These are phyloP conservation scores for Hansenula lynferdii DNA, from an alignment of 1,139 yeast genomes.

Conservation along the genomic window DNA sequence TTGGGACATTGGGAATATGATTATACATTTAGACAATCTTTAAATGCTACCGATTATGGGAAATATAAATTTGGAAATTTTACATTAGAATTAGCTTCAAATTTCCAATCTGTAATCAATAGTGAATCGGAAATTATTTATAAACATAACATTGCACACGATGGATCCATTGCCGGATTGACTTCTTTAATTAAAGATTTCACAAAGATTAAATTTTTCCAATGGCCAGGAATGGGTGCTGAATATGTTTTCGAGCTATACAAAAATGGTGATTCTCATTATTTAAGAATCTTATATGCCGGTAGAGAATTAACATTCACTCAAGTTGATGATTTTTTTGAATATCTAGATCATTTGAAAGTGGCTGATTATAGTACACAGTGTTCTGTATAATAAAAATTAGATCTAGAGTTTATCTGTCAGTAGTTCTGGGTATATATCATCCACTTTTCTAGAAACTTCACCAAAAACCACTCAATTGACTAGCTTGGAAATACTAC, in stretches of 20 bases:
- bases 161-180: slow-evolving; percentile 33
- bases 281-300: slow-evolving; percentile 30
- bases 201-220: slow-evolving; percentile 22
- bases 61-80: slow-evolving; percentile 29
- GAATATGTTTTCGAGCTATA: slow-evolving; percentile 34
- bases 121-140: slow-evolving; percentile 25
- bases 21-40: slow-evolving; percentile 28
- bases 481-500: no score
- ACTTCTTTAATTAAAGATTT: slow-evolving; percentile 29
- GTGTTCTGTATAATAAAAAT: neutral
- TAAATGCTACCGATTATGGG: slow-evolving; percentile 29
- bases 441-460: no score
- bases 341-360: slow-evolving; percentile 13
- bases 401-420: no score
- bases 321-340: slow-evolving; percentile 14
- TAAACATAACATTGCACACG: slow-evolving; percentile 36
- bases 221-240: slow-evolving; percentile 44
- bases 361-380: slow-evolving; percentile 3
- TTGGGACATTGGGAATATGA: slow-evolving; percentile 36
- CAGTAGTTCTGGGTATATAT: no score
- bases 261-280: slow-evolving; percentile 21
- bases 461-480: no score
- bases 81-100: slow-evolving; percentile 28
- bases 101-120: slow-evolving; percentile 21
- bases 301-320: slow-evolving; percentile 23